Evolutionary conservation across 345 rosid genomes (phyloP), one percentile per base, ranked within the genome.

Genomic region (Salix dunnii): DNA sequence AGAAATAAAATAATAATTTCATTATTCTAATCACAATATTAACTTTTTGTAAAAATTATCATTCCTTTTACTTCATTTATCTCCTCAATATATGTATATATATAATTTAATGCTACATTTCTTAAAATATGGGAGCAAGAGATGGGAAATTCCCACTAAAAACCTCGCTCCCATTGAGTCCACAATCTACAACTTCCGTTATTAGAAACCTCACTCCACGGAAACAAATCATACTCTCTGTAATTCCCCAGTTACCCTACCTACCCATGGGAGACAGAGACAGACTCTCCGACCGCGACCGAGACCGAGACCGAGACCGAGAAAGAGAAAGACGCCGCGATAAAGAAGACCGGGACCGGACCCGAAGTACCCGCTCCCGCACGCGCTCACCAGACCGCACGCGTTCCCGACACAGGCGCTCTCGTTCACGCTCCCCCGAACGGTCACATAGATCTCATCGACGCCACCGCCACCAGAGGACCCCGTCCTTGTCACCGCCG

Each of bases 361-460:
- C 48, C 2, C 89, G 97, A 6, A 89, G 82, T 84, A 92, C 89
- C 80, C 87, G 93, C 13, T 94, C 94, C 9, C 89, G 89, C 35
- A 86, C 96, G 17, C 77, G 77, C 14, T 81, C 83, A 20, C 94
- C 94, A 18, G 93, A 91, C 51, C 91, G 81, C 51, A 67, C 68
- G 4, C 73, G 87, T 2, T 76, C 89, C 23, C 84, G 86, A 13
- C 85, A 82, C 87, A 51, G 88, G 30, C 88, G 96, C 18, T 82
- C 91, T 55, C 86, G 87, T 40, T 83, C 84, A 7, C 91, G 88
- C 73, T 91, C 91, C 16, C 88, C 88, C 0, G 91, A 88, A 53
- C 80, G 84, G 55, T 71, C 86, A 61, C 85, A 83, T 0, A 84
- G 90, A 25, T 72, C 90, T 46, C 86, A 84, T 66, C 86, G 88